Evolutionary conservation across 768 basidiomycete genomes (phyloP).

Genomic region (Boletus vinaceobasis): DNA sequence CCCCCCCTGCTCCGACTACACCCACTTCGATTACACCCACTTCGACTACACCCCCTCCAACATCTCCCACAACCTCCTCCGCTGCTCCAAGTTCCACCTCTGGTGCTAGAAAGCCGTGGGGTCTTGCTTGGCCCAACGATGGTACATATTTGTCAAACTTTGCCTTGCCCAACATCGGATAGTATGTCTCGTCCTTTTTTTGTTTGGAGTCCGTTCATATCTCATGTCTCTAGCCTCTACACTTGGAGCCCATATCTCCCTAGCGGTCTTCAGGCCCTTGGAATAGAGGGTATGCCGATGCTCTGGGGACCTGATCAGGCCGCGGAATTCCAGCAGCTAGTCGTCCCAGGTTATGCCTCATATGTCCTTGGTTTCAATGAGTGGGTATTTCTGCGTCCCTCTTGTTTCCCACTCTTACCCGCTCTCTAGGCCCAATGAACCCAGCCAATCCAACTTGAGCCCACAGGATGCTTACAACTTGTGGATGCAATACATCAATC

Average conservation of each 20-base stretch:
- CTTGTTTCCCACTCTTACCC: slow-evolving; percentile 3
- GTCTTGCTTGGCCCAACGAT: neutral
- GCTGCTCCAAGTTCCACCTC: slow-evolving; percentile 15
- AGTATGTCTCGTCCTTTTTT: slow-evolving; percentile 33
- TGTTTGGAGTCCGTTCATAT: neutral
- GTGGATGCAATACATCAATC: slow-evolving; percentile 62
- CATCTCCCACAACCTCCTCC: slow-evolving; percentile 16
- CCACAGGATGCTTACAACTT: slow-evolving; percentile 46
- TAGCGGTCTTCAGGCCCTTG: slow-evolving; percentile 13
- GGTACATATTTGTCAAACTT: slow-evolving; percentile 48
- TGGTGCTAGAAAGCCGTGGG: neutral
- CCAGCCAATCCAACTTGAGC: slow-evolving; percentile 56
- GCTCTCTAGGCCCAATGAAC: slow-evolving; percentile 59
- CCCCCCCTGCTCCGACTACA: neutral
- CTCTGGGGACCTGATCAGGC: slow-evolving; percentile 60
- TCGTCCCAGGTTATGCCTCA: slow-evolving; percentile 49
- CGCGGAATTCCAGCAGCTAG: slow-evolving; percentile 40
- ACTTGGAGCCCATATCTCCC: slow-evolving; percentile 47
- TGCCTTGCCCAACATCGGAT: slow-evolving; percentile 36
- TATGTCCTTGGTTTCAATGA: slow-evolving; percentile 68
- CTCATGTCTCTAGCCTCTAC: slow-evolving; percentile 47
- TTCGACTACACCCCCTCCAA: neutral
- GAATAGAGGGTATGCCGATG: slow-evolving; percentile 57
- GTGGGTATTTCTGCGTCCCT: slow-evolving; percentile 38
- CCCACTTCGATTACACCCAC: slow-evolving; percentile 1